Evolutionary conservation across 2,329 filamentous ascomycete genomes (phyloP).

Genomic region (Colletotrichum echinochloae): DNA sequence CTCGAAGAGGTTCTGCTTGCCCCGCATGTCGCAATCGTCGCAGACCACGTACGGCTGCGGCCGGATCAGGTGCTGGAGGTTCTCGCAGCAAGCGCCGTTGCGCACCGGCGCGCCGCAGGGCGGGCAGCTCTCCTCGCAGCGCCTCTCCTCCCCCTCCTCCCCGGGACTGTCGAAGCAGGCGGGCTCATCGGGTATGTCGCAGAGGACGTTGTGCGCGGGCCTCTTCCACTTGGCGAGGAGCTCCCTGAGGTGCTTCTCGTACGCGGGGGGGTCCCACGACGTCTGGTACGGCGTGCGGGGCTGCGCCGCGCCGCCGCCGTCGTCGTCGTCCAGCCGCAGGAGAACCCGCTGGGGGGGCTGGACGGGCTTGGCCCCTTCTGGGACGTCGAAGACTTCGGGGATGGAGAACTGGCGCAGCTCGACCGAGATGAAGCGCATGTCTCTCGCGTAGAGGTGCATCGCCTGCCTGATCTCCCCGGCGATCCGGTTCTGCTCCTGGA

Average conservation of each 20-base stretch:
- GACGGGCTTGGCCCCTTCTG: slow-evolving; percentile 9
- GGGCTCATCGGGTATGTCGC: slow-evolving; percentile 35
- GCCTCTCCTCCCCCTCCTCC: not conserved
- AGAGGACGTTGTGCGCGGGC: slow-evolving; percentile 36
- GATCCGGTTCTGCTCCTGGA: slow-evolving; percentile 12
- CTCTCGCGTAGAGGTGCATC: slow-evolving; percentile 9
- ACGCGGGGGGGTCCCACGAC: not conserved
- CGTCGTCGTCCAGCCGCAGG: slow-evolving; percentile 17
- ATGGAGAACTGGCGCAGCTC: slow-evolving; percentile 24
- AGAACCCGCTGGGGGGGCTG: slow-evolving; percentile 6
- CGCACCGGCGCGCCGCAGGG: not conserved
- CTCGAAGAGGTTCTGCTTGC: slow-evolving; percentile 41
- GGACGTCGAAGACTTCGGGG: slow-evolving; percentile 14
- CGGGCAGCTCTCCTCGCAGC: slow-evolving; percentile 27
- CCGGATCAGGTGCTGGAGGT: slow-evolving; percentile 37
- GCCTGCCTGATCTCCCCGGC: not conserved
- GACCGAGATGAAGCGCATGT: slow-evolving; percentile 33
- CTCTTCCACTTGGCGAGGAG: slow-evolving; percentile 33
- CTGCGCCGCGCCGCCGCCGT: not conserved
- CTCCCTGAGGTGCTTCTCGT: slow-evolving; percentile 7
- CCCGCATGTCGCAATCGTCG: slow-evolving; percentile 45
- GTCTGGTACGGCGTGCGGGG: slow-evolving; percentile 13
- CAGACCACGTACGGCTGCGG: slow-evolving; percentile 39
- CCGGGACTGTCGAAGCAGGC: not conserved
- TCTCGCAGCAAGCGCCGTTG: slow-evolving; percentile 40